Evolutionary conservation across 2,329 filamentous ascomycete genomes (phyloP), one percentile per base, ranked within the genome.

Genomic region (Tolypocladium tundrense): DNA sequence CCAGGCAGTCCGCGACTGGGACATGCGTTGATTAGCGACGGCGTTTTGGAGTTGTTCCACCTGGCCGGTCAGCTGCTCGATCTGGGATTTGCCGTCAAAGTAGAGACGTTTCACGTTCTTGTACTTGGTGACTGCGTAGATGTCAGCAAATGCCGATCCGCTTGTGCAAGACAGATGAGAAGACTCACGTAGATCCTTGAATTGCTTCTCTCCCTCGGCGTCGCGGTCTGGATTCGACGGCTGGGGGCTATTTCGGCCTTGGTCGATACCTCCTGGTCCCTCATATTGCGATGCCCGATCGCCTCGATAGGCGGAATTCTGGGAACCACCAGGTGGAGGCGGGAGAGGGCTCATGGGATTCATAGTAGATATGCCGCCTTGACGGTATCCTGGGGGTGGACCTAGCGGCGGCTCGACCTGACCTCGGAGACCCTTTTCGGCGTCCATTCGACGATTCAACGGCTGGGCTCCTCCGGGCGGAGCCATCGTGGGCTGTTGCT

Each of bases 51-150:
- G 81, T 66, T 94, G 88, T 71, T 97, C 93, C 31, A 97, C 89
- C 72, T 97, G 92, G 21, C 86, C 81, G 63, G 87, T 88, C 66
- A 96, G 88, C 66, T 88, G 85, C 67, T 97, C 92, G 57, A 97
- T 93, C 73, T 97, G 92, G 19, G 86, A 82, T 69, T 96, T 94
- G 68, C 93, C 91, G 63, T 97, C 94, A 71, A 97, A 97, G 71
- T 97, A 99, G 66, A 97, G 89, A 58, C 91, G 87, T 77, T 99
- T 99, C 59, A 99, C 93, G 70, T 97, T 96, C 72, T 95, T 95
- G 72, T 99, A 99, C 76, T 99, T 99, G 64, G 85, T 85, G 68
- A 94, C 92, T 96, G 62, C 56, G 68, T 21, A 67, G 27, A 57
- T 45, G 39, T 58, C 60, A 54, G 55, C 43, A 43, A n/a, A 31